Evolutionary conservation across 176 grass and related monocot genomes (phyloP).

Genomic region (Aegilops longissima): DNA sequence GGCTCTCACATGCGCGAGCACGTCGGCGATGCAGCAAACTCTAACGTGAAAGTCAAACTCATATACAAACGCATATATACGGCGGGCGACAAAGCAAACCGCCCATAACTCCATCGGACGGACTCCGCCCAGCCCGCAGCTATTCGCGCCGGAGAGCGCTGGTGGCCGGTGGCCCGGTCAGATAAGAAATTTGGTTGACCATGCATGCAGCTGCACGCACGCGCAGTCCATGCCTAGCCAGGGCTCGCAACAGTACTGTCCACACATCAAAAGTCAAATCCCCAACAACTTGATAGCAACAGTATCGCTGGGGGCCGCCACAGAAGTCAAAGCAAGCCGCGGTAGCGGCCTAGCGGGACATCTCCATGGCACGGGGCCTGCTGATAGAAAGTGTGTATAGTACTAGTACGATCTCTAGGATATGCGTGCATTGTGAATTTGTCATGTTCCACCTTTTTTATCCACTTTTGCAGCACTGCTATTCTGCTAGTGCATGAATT

Average conservation of each 20-base stretch:
- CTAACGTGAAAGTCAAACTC: not conserved
- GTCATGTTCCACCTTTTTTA: not conserved
- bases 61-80: not conserved
- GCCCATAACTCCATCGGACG: not conserved
- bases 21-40: not conserved
- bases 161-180: not conserved
- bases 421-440: not conserved
- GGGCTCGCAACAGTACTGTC: not conserved
- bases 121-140: not conserved
- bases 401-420: not conserved
- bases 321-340: slow-evolving; percentile 25
- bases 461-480: not conserved
- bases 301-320: not conserved
- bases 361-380: not conserved
- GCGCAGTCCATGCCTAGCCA: not conserved
- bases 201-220: not conserved
- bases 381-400: not conserved
- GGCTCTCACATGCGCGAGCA: not conserved
- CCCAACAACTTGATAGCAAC: not conserved
- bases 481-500: not conserved
- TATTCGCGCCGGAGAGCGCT: not conserved
- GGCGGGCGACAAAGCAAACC: not conserved
- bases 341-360: not conserved
- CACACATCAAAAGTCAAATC: slow-evolving; percentile 16
- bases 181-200: not conserved